Evolutionary conservation across 768 basidiomycete genomes (phyloP), one percentile per base, ranked within the genome.

Genomic region (Lyophyllum semitale): DNA sequence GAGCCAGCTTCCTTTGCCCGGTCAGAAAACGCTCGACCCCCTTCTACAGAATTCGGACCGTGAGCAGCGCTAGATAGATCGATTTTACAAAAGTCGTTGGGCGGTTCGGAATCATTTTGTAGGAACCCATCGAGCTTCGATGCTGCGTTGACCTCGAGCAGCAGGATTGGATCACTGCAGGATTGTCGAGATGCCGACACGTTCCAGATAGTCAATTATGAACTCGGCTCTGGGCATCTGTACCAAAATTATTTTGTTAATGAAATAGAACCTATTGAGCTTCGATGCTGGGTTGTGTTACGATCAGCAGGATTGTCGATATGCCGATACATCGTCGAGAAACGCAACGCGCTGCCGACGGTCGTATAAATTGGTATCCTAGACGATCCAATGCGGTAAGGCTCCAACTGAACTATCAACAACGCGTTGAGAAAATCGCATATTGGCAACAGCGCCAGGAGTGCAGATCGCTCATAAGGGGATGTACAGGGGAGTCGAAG

Each of bases 41-140:
- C 77, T 70, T 57, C 92, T 84, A 77, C 97, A 98, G 73, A 99
- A 98, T 18, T 91, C 95, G 0, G 93, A 84, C 71, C 98, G 93
- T n/a, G 81, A 79, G 66, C 97, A 98, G n/a, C n/a, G n/a, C n/a
- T n/a, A n/a, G n/a, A n/a, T n/a, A n/a, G n/a, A n/a, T n/a, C n/a
- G n/a, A n/a, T n/a, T n/a, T n/a, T n/a, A n/a, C n/a, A n/a, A n/a
- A n/a, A n/a, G n/a, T n/a, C n/a, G n/a, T n/a, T n/a, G n/a, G n/a
- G n/a, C n/a, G n/a, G n/a, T n/a, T n/a, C n/a, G n/a, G n/a, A n/a
- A n/a, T n/a, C n/a, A n/a, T n/a, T n/a, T n/a, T n/a, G n/a, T n/a
- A n/a, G n/a, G n/a, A n/a, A n/a, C n/a, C n/a, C n/a, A n/a, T n/a
- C n/a, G n/a, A n/a, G n/a, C n/a, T n/a, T n/a, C n/a, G n/a, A n/a